Evolutionary conservation across 306 rosid genomes (phyloP).

Genomic region (Cicer cuneatum): DNA sequence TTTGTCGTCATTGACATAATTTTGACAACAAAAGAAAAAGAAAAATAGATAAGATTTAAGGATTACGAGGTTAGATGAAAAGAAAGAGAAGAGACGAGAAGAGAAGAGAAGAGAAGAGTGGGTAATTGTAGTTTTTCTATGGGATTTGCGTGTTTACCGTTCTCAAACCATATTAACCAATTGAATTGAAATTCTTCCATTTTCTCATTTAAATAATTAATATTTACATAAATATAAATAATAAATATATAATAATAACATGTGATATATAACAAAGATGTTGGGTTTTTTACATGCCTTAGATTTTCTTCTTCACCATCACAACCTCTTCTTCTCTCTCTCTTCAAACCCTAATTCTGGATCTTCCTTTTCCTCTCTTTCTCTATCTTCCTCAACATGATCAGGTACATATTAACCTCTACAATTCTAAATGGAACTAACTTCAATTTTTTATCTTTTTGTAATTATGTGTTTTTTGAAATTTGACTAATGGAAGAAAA

Average conservation of each 20-base stretch:
- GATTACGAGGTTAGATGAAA: constrained; percentile 30
- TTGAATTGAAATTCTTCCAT: constrained; percentile 47
- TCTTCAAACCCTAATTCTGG: constrained; percentile 73
- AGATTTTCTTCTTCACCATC: constrained; percentile 50
- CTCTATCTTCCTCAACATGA: constrained; percentile 47
- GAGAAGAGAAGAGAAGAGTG: background rate
- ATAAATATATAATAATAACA: background rate
- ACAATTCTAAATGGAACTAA: constrained; percentile 30
- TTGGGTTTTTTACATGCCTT: constrained; percentile 50
- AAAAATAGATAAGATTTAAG: background rate
- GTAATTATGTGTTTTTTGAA: background rate
- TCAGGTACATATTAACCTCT: constrained; percentile 62
- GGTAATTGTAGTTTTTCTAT: constrained; percentile 39
- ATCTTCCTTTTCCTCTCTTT: constrained; percentile 45
- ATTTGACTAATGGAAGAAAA: constrained; percentile 39
- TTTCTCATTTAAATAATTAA: constrained; percentile 11
- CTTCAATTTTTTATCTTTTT: constrained; percentile 5
- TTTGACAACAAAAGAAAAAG: background rate
- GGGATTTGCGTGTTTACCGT: constrained; percentile 53
- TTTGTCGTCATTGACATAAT: constrained; percentile 32
- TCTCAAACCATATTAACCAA: constrained; percentile 52
- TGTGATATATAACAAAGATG: constrained; percentile 40
- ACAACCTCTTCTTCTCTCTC: constrained; percentile 46
- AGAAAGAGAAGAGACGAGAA: background rate
- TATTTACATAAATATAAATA: background rate